Percentiles rank a stretch among this genome's conserved stretches.
These are phyloP conservation scores for Sclerotinia minor DNA, from an alignment of 2,329 filamentous ascomycete genomes.

Conservation along the genomic window DNA sequence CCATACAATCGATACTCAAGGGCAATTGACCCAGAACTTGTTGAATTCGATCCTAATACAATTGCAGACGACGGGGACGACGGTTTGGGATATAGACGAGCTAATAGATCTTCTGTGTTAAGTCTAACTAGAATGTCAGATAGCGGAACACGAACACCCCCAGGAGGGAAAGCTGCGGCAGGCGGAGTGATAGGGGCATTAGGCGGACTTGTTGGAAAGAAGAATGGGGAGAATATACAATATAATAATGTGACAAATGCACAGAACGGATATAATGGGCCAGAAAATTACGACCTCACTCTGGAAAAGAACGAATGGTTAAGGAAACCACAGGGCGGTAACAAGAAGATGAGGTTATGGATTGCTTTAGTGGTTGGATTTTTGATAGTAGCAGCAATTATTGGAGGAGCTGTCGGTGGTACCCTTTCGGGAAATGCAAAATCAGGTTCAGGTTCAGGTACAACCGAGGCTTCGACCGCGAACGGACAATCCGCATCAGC, in stretches of 20 bases:
- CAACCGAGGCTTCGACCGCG: constrained; percentile 33
- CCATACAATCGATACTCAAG: constrained; percentile 38
- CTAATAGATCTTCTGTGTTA: constrained; percentile 55
- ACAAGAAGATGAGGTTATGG: constrained; percentile 68
- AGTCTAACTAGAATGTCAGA: constrained; percentile 37
- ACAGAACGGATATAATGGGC: constrained; percentile 27
- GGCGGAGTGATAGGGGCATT: constrained; percentile 41
- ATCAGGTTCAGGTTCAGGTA: constrained; percentile 40
- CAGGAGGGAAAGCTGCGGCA: constrained; percentile 44
- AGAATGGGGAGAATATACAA: constrained; percentile 35
- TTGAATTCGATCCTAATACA: constrained; percentile 62
- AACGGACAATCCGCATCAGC: constrained; percentile 50
- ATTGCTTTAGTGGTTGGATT: constrained; percentile 64
- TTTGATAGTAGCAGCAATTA: constrained; percentile 68
- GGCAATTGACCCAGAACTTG: constrained; percentile 37
- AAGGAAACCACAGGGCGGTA: constrained; percentile 58
- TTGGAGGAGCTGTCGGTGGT: constrained; percentile 70
- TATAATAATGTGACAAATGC: constrained; percentile 37
- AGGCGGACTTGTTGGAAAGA: constrained; percentile 37
- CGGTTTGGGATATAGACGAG: constrained; percentile 60
- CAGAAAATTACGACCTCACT: constrained; percentile 33
- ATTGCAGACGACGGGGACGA: constrained; percentile 90
- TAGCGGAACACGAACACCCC: constrained; percentile 30
- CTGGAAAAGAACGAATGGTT: constrained; percentile 68
- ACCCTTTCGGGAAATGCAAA: constrained; percentile 25